phyloP scores from a whole-genome alignment of 2,329 filamentous ascomycete species.

The Alternaria dauci region DNA sequence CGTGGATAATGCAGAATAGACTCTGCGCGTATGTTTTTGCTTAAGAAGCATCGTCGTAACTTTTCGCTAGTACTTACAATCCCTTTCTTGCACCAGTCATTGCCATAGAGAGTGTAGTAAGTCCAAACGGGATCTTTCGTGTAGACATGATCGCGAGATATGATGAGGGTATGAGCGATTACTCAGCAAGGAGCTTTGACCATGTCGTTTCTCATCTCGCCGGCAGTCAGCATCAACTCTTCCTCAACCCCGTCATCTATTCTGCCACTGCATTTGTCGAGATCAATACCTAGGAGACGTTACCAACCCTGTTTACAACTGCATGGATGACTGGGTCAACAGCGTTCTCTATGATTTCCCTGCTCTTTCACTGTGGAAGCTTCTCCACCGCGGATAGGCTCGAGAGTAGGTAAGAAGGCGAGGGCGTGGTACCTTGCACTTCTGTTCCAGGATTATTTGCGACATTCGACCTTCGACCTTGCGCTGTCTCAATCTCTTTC shows the following conservation, averaged over 20 bases:
- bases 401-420: neutral
- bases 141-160: neutral
- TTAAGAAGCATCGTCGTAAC: neutral
- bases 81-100: neutral
- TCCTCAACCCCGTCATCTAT: neutral
- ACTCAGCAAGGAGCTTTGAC: constrained; percentile 1
- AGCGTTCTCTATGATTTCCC: neutral
- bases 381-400: too few species aligned
- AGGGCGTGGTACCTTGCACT: neutral
- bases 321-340: neutral
- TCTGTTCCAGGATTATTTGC: neutral
- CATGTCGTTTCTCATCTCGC: neutral
- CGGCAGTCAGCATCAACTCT: neutral
- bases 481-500: neutral
- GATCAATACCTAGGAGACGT: neutral
- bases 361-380: neutral
- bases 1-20: neutral
- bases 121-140: neutral
- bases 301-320: neutral
- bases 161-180: neutral
- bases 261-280: neutral
- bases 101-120: neutral
- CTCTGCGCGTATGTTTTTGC: neutral
- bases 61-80: neutral
- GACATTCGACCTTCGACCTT: neutral